phyloP scores from a whole-genome alignment of 345 rosid species.

The Mercurialis annua region DNA sequence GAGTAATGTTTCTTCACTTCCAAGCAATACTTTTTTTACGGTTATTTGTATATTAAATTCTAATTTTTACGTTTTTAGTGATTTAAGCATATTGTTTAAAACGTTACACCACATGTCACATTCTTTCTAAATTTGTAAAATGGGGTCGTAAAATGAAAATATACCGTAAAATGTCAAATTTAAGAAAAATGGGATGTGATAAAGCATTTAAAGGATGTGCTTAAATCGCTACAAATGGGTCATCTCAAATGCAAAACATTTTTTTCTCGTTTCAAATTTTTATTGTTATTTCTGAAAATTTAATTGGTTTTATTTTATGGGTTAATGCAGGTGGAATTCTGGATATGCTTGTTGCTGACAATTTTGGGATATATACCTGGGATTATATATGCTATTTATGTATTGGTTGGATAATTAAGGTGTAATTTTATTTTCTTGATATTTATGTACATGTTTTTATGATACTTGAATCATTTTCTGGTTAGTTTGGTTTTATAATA shows the following conservation, averaged over 20 bases:
- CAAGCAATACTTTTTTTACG: background rate
- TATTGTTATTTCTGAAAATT: background rate
- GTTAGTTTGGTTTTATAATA: background rate
- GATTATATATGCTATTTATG: conserved; percentile 79
- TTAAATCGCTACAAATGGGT: background rate
- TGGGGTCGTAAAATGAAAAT: too few species aligned
- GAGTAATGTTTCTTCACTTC: conserved; percentile 38
- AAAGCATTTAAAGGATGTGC: too few species aligned
- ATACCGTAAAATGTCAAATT: too few species aligned
- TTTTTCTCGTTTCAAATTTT: background rate
- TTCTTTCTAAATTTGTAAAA: too few species aligned
- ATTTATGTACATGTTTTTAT: background rate
- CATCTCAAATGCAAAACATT: background rate
- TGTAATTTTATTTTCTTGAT: background rate
- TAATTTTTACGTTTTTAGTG: too few species aligned
- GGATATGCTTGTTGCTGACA: conserved; percentile 80
- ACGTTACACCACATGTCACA: too few species aligned
- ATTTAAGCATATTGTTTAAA: too few species aligned
- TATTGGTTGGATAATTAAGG: conserved; percentile 51
- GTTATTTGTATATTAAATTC: too few species aligned
- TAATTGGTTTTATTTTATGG: background rate
- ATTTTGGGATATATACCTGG: conserved; percentile 79
- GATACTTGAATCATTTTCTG: background rate
- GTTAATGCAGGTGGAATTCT: conserved; percentile 73
- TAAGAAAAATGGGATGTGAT: too few species aligned